Conservation (phyloP, 495 filamentous ascomycete species). For the Xylaria nigripes region DNA sequence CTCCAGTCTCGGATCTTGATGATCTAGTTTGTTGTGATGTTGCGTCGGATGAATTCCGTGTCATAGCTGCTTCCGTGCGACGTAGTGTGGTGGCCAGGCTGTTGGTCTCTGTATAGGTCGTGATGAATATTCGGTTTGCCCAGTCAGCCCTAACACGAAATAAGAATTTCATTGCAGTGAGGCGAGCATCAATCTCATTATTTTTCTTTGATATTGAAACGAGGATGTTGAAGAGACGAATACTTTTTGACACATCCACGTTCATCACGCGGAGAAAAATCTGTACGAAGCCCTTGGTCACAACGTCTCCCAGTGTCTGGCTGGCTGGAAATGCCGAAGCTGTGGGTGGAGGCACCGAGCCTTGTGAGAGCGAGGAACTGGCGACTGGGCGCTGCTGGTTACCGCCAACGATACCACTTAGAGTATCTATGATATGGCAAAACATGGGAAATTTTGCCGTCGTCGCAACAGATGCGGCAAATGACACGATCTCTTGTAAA, state of each 20-base stretch:
- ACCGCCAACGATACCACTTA: conserved; percentile 35
- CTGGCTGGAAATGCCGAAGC: conserved; percentile 18
- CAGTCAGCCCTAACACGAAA: conserved; percentile 79
- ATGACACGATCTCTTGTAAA: conserved; percentile 42
- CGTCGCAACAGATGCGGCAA: conserved; percentile 42
- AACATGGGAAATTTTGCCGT: conserved; percentile 44
- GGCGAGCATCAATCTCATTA: conserved; percentile 55
- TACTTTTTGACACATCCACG: conserved; percentile 42
- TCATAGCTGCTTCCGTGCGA: conserved; percentile 51
- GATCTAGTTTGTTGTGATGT: conserved; percentile 32
- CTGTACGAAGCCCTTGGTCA: conserved; percentile 46
- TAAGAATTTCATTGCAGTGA: conserved; percentile 75
- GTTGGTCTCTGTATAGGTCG: conserved; percentile 56
- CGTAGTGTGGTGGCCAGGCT: conserved; percentile 62
- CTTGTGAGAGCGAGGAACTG: conserved; percentile 24
- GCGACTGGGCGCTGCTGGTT: conserved; percentile 19
- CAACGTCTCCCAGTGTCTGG: conserved; percentile 47
- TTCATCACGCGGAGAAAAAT: conserved; percentile 57
- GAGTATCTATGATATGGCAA: conserved; percentile 41
- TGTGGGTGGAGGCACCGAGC: conserved; percentile 17
- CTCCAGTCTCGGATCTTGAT: conserved; percentile 29
- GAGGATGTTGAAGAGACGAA: conserved; percentile 45
- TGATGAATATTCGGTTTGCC: conserved; percentile 60
- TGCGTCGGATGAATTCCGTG: conserved; percentile 44
- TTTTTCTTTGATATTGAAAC: conserved; percentile 51